A percentile compares a stretch with the other conserved stretches of the same genome.
Conservation (phyloP, 495 filamentous ascomycete species). For the Aspergillus affinis region DNA sequence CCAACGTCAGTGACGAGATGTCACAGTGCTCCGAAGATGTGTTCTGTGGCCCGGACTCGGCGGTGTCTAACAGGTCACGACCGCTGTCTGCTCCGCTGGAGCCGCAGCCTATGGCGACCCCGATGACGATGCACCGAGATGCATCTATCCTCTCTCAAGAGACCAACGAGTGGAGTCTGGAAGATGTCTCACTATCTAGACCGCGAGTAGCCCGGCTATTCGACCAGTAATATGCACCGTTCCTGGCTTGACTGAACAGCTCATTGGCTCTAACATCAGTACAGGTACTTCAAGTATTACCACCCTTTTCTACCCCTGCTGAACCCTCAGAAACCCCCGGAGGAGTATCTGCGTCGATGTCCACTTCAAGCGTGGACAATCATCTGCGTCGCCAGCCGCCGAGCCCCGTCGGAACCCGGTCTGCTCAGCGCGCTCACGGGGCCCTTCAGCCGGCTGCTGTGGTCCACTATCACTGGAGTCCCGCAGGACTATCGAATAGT, state of each 20-base stretch:
- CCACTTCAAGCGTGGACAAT: conserved; percentile 86
- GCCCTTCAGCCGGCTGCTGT: conserved; percentile 73
- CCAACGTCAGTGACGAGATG: conserved; percentile 33
- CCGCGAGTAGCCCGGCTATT: conserved; percentile 40
- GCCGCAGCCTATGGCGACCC: conserved; percentile 37
- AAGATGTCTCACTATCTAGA: conserved; percentile 43
- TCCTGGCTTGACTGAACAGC: not conserved
- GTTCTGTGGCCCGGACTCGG: conserved; percentile 35
- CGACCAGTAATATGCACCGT: conserved; percentile 37
- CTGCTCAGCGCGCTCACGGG: conserved; percentile 68
- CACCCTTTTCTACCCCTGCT: conserved; percentile 85
- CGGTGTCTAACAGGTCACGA: conserved; percentile 28
- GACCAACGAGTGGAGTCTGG: conserved; percentile 40
- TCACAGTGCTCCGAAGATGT: conserved; percentile 44
- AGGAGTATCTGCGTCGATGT: conserved; percentile 72
- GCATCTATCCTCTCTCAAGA: conserved; percentile 44
- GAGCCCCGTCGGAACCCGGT: conserved; percentile 65
- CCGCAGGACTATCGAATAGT: conserved; percentile 85
- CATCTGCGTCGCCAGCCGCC: conserved; percentile 75
- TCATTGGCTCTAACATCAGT: conserved; percentile 14
- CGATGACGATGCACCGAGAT: conserved; percentile 39
- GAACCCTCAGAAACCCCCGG: conserved; percentile 67
- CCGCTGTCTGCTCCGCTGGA: conserved; percentile 41
- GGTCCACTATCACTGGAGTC: conserved; percentile 76
- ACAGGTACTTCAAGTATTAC: conserved; percentile 71